These are phyloP conservation scores for Ceratobasidium sp. DNA, from an alignment of 1,284 basidiomycete genomes.

Conservation along the genomic window DNA sequence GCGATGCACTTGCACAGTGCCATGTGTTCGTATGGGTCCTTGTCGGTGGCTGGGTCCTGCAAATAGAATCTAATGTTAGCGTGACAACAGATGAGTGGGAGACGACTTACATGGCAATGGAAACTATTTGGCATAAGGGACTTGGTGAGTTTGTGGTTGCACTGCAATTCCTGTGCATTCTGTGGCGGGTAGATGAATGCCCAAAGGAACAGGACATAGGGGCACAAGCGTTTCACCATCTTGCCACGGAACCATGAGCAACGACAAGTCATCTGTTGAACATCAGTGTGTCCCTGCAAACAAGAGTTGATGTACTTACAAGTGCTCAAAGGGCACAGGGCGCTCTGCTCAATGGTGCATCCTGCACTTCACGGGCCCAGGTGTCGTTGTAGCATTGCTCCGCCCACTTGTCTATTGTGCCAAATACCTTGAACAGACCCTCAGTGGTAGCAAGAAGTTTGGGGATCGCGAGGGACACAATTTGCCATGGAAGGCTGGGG, in stretches of 20 bases:
- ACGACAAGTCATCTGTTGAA: not conserved
- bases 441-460: not conserved
- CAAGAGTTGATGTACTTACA: not conserved
- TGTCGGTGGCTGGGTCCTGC: too few species aligned
- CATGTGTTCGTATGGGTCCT: not conserved
- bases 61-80: not conserved
- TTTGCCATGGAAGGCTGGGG: not conserved
- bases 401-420: not conserved
- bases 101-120: not conserved
- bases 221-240: not conserved
- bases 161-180: not conserved
- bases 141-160: not conserved
- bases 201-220: not conserved
- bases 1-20: constrained; percentile 3
- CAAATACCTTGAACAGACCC: not conserved
- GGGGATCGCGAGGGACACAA: not conserved
- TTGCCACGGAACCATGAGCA: constrained; percentile 3
- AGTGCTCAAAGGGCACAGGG: not conserved
- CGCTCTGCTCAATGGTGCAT: not conserved
- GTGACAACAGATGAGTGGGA: not conserved
- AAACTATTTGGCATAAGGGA: not conserved
- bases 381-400: not conserved
- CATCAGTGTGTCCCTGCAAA: not conserved
- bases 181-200: not conserved
- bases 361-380: not conserved